Percentiles rank a stretch among this genome's conserved stretches.
These are phyloP conservation scores for Globisporangium nunn DNA, from an alignment of 352 stramenopile species.

Conservation along the genomic window DNA sequence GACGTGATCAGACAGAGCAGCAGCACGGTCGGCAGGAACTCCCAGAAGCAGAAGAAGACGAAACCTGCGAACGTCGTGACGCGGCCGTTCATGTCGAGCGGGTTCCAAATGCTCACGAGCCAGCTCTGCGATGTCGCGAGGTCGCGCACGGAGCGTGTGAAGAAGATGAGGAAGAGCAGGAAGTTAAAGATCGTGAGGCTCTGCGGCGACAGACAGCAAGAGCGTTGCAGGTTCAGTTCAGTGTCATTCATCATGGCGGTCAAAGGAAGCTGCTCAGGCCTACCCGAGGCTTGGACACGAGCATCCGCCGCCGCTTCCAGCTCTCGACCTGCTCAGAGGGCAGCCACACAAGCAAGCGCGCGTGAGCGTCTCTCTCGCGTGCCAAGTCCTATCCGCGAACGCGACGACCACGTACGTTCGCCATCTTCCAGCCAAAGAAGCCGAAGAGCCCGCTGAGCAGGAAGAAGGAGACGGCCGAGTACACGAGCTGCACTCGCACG, in stretches of 20 bases:
- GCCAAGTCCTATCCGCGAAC: too few species aligned
- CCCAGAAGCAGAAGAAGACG: constrained; percentile 85
- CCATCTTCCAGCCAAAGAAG: constrained; percentile 84
- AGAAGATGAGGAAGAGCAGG: constrained; percentile 77
- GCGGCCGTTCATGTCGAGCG: constrained; percentile 78
- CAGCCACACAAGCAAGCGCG: neutral
- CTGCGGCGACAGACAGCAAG: constrained; percentile 15
- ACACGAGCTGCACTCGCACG: constrained; percentile 74
- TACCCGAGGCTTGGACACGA: constrained; percentile 74
- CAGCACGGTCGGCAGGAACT: constrained; percentile 77
- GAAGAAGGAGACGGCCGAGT: constrained; percentile 78
- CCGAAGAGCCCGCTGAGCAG: constrained; percentile 75
- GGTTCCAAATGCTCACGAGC: constrained; percentile 83
- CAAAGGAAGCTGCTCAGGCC: neutral
- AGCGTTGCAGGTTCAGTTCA: neutral
- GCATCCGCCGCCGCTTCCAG: constrained; percentile 61
- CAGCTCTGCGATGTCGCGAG: constrained; percentile 79
- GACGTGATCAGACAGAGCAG: constrained; percentile 77
- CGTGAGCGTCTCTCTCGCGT: neutral
- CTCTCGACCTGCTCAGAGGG: constrained; percentile 42
- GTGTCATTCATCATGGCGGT: neutral
- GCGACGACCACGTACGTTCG: constrained; percentile 33
- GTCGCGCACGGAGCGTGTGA: constrained; percentile 67
- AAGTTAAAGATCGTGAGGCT: constrained; percentile 76
- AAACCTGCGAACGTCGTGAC: constrained; percentile 77